phyloP scores from a whole-genome alignment of 2,329 filamentous ascomycete genomes.

The Talaromyces sp. region DNA sequence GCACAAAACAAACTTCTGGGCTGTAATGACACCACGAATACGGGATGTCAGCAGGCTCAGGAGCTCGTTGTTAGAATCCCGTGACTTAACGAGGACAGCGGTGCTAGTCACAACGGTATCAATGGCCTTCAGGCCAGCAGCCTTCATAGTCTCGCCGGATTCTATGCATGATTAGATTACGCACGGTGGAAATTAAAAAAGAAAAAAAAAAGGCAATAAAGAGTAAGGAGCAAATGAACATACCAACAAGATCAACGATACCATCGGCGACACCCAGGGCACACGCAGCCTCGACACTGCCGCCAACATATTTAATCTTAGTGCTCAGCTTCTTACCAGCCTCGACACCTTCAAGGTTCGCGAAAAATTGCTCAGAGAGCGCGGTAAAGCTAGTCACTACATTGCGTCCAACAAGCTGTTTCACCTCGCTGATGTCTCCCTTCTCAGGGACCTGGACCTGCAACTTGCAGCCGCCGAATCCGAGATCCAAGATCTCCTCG shows the following conservation, averaged over 20 bases:
- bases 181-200: neutral
- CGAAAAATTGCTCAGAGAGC: constrained; percentile 81
- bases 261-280: constrained; percentile 94
- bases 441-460: constrained; percentile 97
- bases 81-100: constrained; percentile 90
- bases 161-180: constrained; percentile 56
- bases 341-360: constrained; percentile 64
- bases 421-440: constrained; percentile 68
- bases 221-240: constrained; percentile 41
- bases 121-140: constrained; percentile 89
- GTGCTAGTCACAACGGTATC: constrained; percentile 88
- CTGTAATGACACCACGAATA: constrained; percentile 91
- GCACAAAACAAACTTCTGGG: constrained; percentile 90
- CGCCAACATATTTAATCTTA: constrained; percentile 90
- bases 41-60: constrained; percentile 83
- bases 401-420: constrained; percentile 85
- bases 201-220: neutral
- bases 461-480: constrained; percentile 86
- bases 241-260: constrained; percentile 95
- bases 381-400: constrained; percentile 95
- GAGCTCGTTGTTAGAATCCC: constrained; percentile 76
- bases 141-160: constrained; percentile 97
- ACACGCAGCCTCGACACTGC: constrained; percentile 96
- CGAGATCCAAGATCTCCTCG: constrained; percentile 85
- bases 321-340: constrained; percentile 61